Evolutionary conservation across 441 rosid species (phyloP).

Genomic region (Corymbia calophylla): DNA sequence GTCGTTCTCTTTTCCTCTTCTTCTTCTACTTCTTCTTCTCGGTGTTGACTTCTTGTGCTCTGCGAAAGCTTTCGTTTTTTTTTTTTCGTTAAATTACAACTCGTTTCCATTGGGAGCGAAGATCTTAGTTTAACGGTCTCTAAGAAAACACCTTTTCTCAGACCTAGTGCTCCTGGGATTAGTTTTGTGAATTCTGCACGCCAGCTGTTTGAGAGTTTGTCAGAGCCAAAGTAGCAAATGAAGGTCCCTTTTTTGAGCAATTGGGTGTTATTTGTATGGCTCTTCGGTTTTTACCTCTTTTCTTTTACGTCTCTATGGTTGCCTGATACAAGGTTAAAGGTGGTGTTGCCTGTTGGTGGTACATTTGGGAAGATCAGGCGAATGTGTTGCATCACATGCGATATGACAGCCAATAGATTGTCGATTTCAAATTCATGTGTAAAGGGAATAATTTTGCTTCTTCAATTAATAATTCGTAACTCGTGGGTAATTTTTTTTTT

Average conservation of each 20-base stretch:
- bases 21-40: neutral
- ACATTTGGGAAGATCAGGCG: neutral
- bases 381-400: neutral
- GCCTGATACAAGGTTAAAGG: neutral
- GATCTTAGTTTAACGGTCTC: neutral
- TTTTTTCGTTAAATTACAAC: neutral
- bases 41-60: neutral
- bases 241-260: neutral
- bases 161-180: neutral
- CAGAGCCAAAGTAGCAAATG: neutral
- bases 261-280: neutral
- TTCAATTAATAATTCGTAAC: neutral
- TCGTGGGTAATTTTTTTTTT: neutral
- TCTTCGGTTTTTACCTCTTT: neutral
- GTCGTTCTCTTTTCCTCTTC: neutral
- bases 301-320: neutral
- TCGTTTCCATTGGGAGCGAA: neutral
- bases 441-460: neutral
- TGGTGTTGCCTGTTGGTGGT: neutral
- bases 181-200: neutral
- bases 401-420: neutral
- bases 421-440: neutral
- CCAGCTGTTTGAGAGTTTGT: neutral
- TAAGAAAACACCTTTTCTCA: neutral
- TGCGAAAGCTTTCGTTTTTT: neutral